Conservation (phyloP, 2,329 filamentous ascomycete species). For the Alternaria arbusti region DNA sequence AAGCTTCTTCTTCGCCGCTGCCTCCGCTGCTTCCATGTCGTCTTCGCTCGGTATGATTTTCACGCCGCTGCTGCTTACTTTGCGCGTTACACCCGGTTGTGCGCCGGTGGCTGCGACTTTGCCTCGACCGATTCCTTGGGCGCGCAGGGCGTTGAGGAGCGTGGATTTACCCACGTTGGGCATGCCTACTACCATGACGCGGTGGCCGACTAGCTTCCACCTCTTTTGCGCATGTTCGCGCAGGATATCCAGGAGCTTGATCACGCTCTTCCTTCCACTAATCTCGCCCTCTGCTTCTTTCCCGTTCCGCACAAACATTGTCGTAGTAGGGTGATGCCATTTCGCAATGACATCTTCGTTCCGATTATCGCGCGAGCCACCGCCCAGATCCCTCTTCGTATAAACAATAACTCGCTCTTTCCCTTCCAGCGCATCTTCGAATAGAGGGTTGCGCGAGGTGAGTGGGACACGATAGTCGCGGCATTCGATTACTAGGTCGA, state of each 20-base stretch:
- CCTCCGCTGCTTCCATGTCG: constrained; percentile 45
- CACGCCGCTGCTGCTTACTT: constrained; percentile 75
- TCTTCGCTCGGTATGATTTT: constrained; percentile 70
- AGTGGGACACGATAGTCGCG: constrained; percentile 91
- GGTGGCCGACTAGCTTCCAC: constrained; percentile 77
- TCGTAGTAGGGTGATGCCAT: constrained; percentile 61
- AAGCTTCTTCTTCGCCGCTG: constrained; percentile 29
- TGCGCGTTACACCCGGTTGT: constrained; percentile 88
- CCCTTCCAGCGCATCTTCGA: constrained; percentile 77
- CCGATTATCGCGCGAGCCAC: constrained; percentile 34
- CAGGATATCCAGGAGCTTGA: constrained; percentile 57
- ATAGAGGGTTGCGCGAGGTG: constrained; percentile 86
- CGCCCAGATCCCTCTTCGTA: constrained; percentile 75
- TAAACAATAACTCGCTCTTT: constrained; percentile 83
- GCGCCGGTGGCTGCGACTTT: constrained; percentile 84
- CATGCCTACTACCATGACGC: constrained; percentile 92
- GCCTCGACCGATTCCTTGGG: constrained; percentile 66
- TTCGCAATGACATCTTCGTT: constrained; percentile 59
- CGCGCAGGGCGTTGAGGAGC: constrained; percentile 85
- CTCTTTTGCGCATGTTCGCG: constrained; percentile 57
- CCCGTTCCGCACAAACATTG: constrained; percentile 59
- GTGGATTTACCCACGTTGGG: constrained; percentile 97
- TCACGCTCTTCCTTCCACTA: constrained; percentile 26
- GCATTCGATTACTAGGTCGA: constrained; percentile 91
- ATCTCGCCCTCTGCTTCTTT: constrained; percentile 35